Evolutionary conservation across 345 rosid species (phyloP).

Genomic region (Hevea brasiliensis): DNA sequence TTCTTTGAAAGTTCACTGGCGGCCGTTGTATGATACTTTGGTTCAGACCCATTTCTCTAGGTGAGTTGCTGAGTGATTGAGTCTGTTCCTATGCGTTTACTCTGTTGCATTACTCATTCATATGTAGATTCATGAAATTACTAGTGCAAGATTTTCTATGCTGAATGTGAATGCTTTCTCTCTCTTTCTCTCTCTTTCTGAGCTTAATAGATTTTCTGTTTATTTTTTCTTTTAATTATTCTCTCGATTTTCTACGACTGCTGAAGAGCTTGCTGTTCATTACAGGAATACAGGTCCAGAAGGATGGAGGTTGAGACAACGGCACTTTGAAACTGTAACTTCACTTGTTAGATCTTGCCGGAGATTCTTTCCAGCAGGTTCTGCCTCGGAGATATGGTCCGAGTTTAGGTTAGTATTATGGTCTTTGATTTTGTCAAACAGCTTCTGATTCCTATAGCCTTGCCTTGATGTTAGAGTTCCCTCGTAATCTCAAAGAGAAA

Average conservation of each 20-base stretch:
- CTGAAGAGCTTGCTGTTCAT: constrained; percentile 2
- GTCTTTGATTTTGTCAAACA: constrained; percentile 5
- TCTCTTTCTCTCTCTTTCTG: too few species aligned
- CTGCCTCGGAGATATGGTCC: constrained; percentile 92
- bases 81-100: background rate
- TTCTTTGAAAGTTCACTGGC: constrained; percentile 74
- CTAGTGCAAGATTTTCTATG: background rate
- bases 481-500: background rate
- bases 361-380: constrained; percentile 81
- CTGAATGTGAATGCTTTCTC: background rate
- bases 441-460: background rate
- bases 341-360: constrained; percentile 87
- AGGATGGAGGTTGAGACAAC: constrained; percentile 94
- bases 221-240: background rate
- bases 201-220: background rate
- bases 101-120: background rate
- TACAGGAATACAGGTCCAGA: constrained; percentile 93
- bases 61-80: constrained; percentile 32
- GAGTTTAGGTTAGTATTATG: constrained; percentile 70
- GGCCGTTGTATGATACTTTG: constrained; percentile 86
- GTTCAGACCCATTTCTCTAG: constrained; percentile 85
- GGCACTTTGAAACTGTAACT: constrained; percentile 82
- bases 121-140: constrained; percentile 2
- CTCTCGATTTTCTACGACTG: background rate
- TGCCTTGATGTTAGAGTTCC: background rate